Conservation (phyloP, 306 rosid genomes). For the Fragaria iinumae region DNA sequence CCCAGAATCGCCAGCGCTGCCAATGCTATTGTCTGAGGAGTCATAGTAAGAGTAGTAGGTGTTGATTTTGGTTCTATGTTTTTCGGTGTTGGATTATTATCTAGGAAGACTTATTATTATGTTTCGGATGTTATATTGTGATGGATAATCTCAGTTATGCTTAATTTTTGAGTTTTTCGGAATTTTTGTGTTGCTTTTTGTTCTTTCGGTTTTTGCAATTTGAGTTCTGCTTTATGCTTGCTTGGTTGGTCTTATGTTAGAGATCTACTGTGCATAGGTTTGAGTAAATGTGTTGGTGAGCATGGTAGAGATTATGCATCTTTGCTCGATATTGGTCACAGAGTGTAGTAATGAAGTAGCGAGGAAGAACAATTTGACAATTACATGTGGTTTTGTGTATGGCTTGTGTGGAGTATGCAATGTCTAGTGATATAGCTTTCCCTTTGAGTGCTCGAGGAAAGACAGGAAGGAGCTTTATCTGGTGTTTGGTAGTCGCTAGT, state of each 20-base stretch:
- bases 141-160: not conserved
- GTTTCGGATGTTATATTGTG: not conserved
- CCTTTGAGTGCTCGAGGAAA: not conserved
- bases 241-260: not conserved
- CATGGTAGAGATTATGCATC: not conserved
- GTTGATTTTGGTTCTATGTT: not conserved
- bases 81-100: not conserved
- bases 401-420: not conserved
- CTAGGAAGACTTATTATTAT: not conserved
- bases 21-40: slow-evolving; percentile 66
- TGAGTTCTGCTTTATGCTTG: not conserved
- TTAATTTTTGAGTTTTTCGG: not conserved
- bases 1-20: slow-evolving; percentile 97
- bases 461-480: not conserved
- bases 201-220: not conserved
- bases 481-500: not conserved
- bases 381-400: not conserved
- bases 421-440: not conserved
- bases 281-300: not conserved
- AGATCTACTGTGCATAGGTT: not conserved
- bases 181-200: not conserved
- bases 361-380: not conserved
- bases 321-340: not conserved
- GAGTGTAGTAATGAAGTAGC: no score
- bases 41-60: not conserved